Conservation (phyloP, 2,329 filamentous ascomycete species). For the Fusarium circinatum region DNA sequence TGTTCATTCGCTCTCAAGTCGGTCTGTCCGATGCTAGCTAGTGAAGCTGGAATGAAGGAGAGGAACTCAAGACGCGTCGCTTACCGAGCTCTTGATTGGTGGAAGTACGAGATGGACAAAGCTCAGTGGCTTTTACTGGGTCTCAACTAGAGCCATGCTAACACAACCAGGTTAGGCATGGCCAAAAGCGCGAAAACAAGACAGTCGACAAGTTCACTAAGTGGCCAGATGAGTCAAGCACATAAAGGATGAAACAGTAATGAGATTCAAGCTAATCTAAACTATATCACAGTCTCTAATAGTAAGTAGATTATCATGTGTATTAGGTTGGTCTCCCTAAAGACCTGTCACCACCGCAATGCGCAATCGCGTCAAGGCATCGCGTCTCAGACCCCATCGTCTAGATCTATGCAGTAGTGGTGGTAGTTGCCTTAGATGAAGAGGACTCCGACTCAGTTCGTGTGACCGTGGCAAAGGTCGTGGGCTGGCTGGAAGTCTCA, state of each 20-base stretch:
- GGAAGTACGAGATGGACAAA: not conserved
- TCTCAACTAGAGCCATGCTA: not conserved
- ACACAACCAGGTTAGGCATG: not conserved
- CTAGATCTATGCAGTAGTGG: not conserved
- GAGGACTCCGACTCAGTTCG: not conserved
- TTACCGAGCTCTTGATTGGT: not conserved
- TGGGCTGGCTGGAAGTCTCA: not conserved
- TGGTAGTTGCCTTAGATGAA: not conserved
- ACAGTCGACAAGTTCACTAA: not conserved
- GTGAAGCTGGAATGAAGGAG: not conserved
- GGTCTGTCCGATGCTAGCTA: not conserved
- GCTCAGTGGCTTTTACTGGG: no score
- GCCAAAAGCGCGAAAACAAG: not conserved
- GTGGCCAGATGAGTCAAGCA: not conserved
- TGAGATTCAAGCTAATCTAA: constrained; percentile 5
- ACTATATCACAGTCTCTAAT: not conserved
- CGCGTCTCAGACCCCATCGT: not conserved
- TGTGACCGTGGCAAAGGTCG: not conserved
- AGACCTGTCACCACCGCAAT: not conserved
- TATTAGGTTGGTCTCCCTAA: not conserved
- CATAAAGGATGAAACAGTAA: not conserved
- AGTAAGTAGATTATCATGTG: not conserved
- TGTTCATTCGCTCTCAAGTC: not conserved
- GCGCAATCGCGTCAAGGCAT: not conserved
- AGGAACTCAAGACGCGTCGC: not conserved